Percentiles rank a stretch among this genome's conserved stretches.
These are phyloP conservation scores for Talaromyces sp. DNA, from an alignment of 2,329 filamentous ascomycete genomes.

Conservation along the genomic window DNA sequence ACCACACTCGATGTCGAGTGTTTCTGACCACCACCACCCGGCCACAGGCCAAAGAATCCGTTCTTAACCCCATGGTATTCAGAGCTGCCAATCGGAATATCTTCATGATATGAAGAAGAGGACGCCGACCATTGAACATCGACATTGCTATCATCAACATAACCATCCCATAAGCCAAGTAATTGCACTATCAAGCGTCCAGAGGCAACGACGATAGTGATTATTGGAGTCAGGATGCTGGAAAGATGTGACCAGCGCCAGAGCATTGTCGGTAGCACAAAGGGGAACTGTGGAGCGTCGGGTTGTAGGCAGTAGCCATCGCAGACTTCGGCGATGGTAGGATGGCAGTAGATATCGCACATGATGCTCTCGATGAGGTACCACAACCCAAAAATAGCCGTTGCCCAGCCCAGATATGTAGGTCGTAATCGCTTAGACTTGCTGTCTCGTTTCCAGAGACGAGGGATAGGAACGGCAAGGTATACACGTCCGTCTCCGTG, in stretches of 20 bases:
- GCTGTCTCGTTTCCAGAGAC: constrained; percentile 33
- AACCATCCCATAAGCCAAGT: constrained; percentile 42
- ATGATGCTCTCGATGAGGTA: constrained; percentile 48
- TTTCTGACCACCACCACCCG: neutral
- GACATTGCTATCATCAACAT: constrained; percentile 31
- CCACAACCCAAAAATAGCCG: constrained; percentile 46
- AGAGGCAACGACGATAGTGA: constrained; percentile 30
- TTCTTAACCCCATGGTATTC: neutral
- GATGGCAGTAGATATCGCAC: constrained; percentile 52
- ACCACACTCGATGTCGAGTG: neutral
- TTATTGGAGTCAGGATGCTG: constrained; percentile 27
- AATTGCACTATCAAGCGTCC: constrained; percentile 33
- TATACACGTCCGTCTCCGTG: constrained; percentile 29
- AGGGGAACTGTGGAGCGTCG: constrained; percentile 53
- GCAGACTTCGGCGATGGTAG: constrained; percentile 47
- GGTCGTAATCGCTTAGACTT: constrained; percentile 29
- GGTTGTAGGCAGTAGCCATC: constrained; percentile 50
- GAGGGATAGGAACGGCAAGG: constrained; percentile 34
- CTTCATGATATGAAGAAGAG: constrained; percentile 14
- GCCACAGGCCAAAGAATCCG: constrained; percentile 8
- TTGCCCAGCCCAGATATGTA: constrained; percentile 39
- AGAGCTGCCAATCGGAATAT: constrained; percentile 9
- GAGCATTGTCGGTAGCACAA: constrained; percentile 54
- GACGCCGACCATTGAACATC: neutral
- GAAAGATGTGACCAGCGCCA: constrained; percentile 45